These are phyloP conservation scores for Funneliformis mosseae DNA, from an alignment of 192 early-diverging fungal species.

Conservation along the genomic window DNA sequence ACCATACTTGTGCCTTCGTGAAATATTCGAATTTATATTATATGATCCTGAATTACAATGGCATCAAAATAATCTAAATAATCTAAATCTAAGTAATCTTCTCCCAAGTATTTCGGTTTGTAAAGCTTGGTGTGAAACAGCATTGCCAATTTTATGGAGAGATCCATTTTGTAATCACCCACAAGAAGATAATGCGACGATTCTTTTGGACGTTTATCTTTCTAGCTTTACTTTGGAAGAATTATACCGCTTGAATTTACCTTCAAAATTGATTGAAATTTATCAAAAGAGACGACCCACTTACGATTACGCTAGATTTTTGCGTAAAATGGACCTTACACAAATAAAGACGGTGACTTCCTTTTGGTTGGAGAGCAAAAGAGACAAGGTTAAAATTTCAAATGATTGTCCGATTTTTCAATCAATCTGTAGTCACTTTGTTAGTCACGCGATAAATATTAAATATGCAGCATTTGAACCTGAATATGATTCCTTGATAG, in stretches of 20 bases:
- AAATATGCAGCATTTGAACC: neutral
- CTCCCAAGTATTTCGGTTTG: neutral
- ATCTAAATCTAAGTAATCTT: neutral
- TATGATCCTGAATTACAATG: neutral
- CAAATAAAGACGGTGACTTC: neutral
- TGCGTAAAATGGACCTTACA: neutral
- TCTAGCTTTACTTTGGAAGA: neutral
- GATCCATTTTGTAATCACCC: neutral
- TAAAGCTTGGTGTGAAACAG: neutral
- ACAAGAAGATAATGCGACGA: neutral
- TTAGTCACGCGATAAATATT: neutral
- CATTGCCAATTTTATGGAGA: neutral
- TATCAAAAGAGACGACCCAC: neutral
- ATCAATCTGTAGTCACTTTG: neutral
- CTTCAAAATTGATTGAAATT: neutral
- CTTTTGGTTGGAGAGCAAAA: neutral
- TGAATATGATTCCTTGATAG: neutral
- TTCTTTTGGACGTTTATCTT: neutral
- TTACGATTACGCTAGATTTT: neutral
- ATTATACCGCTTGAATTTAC: neutral
- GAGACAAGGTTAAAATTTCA: neutral
- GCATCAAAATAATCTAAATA: too few relatives aligned
- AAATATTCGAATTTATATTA: neutral
- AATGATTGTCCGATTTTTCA: neutral
- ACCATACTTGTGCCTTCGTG: neutral